phyloP scores from a whole-genome alignment of 2,329 filamentous ascomycete species.

The Scedosporium apiospermum region DNA sequence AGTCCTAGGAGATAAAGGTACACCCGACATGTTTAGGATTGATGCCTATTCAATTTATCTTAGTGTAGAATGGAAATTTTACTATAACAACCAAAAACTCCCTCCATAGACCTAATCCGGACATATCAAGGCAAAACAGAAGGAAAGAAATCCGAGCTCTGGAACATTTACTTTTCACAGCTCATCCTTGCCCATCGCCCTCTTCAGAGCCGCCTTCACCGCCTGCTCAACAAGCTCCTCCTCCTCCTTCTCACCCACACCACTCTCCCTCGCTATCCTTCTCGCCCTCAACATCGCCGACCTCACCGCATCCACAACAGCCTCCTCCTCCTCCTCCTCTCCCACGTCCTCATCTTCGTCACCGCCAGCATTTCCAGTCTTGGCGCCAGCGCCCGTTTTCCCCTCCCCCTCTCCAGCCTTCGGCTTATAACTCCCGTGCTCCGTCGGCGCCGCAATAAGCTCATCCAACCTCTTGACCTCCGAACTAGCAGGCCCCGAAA shows the following conservation, averaged over 20 bases:
- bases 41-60: no score
- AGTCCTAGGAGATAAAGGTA: no score
- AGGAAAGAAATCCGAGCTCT: neutral
- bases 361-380: neutral
- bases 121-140: no score
- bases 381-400: neutral
- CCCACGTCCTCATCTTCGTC: neutral
- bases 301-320: slow-evolving; percentile 1
- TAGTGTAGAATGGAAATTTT: no score
- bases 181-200: neutral
- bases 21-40: no score
- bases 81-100: neutral
- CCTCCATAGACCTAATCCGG: neutral
- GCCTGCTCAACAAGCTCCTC: slow-evolving; percentile 2
- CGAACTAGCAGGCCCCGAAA: slow-evolving; percentile 1
- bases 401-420: neutral
- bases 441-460: slow-evolving; percentile 2
- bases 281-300: slow-evolving; percentile 1
- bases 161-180: neutral
- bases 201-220: neutral
- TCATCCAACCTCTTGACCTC: slow-evolving; percentile 7
- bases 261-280: neutral
- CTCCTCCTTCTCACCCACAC: neutral
- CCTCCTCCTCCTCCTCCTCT: neutral
- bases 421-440: slow-evolving; percentile 3